A percentile compares a stretch with the other conserved stretches of the same genome.
These are phyloP conservation scores for Astragalus membranaceus DNA, from an alignment of 306 rosid genomes.

Conservation along the genomic window DNA sequence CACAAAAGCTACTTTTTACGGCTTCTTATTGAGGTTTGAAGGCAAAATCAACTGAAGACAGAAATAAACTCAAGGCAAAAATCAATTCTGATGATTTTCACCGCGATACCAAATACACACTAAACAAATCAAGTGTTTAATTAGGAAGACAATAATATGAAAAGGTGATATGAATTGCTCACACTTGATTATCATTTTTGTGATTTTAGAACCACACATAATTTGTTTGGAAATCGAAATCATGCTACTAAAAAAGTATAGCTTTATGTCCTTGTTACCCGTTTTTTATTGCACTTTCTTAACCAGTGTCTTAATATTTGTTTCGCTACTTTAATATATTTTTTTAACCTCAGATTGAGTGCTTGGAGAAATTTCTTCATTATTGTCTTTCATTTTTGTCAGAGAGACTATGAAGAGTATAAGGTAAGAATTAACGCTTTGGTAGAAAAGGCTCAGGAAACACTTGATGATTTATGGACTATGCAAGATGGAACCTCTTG, in stretches of 20 bases:
- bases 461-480: conserved; percentile 97
- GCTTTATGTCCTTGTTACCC: neutral
- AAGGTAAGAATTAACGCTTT: conserved; percentile 84
- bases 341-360: no score
- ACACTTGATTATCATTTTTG: neutral
- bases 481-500: conserved; percentile 98
- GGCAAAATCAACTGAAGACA: no score
- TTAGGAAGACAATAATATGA: no score
- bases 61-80: no score
- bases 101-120: no score
- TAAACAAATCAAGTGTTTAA: no score
- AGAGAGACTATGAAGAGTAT: conserved; percentile 96
- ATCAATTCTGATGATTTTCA: no score
- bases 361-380: conserved; percentile 4
- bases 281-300: neutral
- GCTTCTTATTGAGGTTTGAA: no score
- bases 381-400: conserved; percentile 1
- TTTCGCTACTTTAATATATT: no score
- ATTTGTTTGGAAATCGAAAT: neutral
- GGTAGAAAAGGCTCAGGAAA: conserved; percentile 92
- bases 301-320: no score
- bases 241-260: neutral
- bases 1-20: no score
- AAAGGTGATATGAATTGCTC: no score
- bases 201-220: neutral